Base-by-base conservation (phyloP, 306 rosid genomes). In the Elaeagnus macrophylla region DNA sequence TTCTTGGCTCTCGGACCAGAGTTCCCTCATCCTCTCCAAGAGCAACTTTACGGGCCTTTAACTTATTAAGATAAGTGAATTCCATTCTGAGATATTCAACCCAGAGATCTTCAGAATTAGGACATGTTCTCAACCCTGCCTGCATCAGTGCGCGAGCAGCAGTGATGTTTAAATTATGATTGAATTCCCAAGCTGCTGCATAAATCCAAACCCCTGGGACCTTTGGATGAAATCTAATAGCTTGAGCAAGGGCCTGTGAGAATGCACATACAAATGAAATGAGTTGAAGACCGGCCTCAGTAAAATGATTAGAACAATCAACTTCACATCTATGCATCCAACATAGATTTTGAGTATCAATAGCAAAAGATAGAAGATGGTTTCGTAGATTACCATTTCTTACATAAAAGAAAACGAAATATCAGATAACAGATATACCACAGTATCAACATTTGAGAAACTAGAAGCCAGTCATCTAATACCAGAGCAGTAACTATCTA, bases 131-230 rank as follows among this genome's bases (percentile, higher is more conserved):
- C 66, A 91, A 79, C 66, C 96, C 97, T 48, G 65, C 82, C 59
- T 78, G 85, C 97, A 91, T 91, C 51, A 84, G 73, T 76, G 88
- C 81, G 51, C 96, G 97, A 8, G 96, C 96, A 41, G 95, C 81
- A 36, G 68, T 74, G 9, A 82, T 86, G 67, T 91, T 91, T 62
- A 74, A 68, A 77, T 82, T 82, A 53, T 73, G 80, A 73, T 84
- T 96, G 57, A 91, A 91, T 75, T 91, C 97, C 97, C 97, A 91
- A 76, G 94, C 94, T 32, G 97, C 97, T 61, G 94, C 94, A 75
- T 91, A 91, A 13, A 91, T 80, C 97, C 97, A 91, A 66, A 80
- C 84, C 45, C 87, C 85, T 0, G 96, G 89, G 54, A 84, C 89
- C 75, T 84, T 91, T 9, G 97, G 88, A 51, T 91, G 97, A 72